Conservation (phyloP, 352 stramenopile genomes). For the Pythium myriotylum region DNA sequence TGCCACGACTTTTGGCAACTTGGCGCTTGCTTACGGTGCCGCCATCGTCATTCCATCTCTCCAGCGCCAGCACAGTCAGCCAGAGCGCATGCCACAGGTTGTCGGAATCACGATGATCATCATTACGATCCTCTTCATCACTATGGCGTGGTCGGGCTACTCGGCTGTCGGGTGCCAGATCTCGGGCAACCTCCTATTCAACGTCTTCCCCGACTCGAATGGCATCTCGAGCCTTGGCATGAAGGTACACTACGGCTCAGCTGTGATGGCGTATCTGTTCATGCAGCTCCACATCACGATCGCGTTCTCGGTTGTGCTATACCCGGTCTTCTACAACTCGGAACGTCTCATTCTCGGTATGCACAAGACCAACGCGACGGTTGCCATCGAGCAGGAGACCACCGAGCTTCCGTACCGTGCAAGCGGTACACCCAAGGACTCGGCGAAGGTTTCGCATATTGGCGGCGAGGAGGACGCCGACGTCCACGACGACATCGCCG, state of each 20-base stretch:
- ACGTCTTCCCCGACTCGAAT: constrained; percentile 40
- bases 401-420: constrained; percentile 18
- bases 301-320: constrained; percentile 48
- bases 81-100: constrained; percentile 33
- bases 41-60: constrained; percentile 33
- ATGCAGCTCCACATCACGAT: constrained; percentile 61
- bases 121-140: constrained; percentile 31
- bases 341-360: constrained; percentile 66
- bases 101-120: constrained; percentile 29
- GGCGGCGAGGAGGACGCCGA: constrained; percentile 18
- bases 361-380: constrained; percentile 37
- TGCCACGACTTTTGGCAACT: constrained; percentile 31
- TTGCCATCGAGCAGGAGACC: constrained; percentile 30
- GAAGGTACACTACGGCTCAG: constrained; percentile 37
- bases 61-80: constrained; percentile 22
- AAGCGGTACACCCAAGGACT: constrained; percentile 13
- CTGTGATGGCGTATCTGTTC: constrained; percentile 57
- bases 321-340: constrained; percentile 60
- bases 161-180: constrained; percentile 68
- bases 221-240: constrained; percentile 51
- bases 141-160: constrained; percentile 39
- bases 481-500: constrained; percentile 35
- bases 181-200: constrained; percentile 67
- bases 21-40: constrained; percentile 35
- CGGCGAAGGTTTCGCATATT: constrained; percentile 5